These are phyloP conservation scores for Cladosporium sp. DNA, from an alignment of 2,329 filamentous ascomycete genomes.

Conservation along the genomic window DNA sequence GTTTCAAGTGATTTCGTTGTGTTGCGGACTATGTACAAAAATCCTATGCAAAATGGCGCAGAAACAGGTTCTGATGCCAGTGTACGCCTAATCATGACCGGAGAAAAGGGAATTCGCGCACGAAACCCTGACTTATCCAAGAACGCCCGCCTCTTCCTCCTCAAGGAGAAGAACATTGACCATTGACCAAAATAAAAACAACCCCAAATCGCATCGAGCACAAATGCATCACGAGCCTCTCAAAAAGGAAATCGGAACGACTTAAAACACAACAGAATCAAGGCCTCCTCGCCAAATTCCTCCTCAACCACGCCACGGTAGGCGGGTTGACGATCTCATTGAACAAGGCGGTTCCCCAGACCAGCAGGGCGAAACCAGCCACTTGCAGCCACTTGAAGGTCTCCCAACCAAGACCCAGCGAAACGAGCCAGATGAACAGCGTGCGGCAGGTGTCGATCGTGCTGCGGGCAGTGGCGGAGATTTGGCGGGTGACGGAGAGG, in stretches of 20 bases:
- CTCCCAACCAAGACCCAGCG: conserved; percentile 90
- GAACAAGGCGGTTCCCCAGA: conserved; percentile 96
- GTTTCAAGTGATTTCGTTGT: too few species aligned
- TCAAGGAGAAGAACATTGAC: too few species aligned
- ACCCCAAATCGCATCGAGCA: too few species aligned
- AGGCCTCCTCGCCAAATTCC: conserved; percentile 8
- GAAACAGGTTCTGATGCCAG: too few species aligned
- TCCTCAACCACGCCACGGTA: conserved; percentile 26
- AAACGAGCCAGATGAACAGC: conserved; percentile 96
- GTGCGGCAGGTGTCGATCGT: conserved; percentile 98
- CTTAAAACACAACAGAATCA: not conserved
- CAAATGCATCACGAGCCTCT: too few species aligned
- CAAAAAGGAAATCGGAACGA: too few species aligned
- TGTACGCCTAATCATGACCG: too few species aligned
- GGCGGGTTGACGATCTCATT: conserved; percentile 89
- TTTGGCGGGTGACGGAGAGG: conserved; percentile 80
- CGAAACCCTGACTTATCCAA: too few species aligned
- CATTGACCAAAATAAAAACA: too few species aligned
- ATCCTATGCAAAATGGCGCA: too few species aligned
- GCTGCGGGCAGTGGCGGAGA: conserved; percentile 88
- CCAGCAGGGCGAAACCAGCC: conserved; percentile 77
- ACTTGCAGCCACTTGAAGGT: conserved; percentile 97
- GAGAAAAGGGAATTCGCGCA: too few species aligned
- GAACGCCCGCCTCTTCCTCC: not conserved
- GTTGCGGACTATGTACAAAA: too few species aligned